Evolutionary conservation across 2,329 filamentous ascomycete genomes (phyloP), one percentile per base, ranked within the genome.

Genomic region (Epichloe sibirici): DNA sequence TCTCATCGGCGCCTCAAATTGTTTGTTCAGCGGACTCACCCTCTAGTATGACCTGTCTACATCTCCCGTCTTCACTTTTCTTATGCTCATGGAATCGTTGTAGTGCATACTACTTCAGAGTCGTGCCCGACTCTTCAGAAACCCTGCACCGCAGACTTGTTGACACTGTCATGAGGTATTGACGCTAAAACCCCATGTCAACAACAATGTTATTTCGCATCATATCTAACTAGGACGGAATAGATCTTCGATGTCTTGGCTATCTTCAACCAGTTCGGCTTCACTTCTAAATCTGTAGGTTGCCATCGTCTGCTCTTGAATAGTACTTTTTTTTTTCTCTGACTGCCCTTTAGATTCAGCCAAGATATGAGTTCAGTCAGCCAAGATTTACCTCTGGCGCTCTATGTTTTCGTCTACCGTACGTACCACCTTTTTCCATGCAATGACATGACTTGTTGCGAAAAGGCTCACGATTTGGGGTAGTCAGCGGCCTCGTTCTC

Each of bases 321-420:
- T 31, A 9, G 8, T 31, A 7, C 28, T 8, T 28, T 1, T 11
- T 1, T 3, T 4, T 8, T n/a, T n/a, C 8, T 8, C 42, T 44
- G n/a, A 17, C 17, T n/a, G 17, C 17, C 34, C 13, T 9, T 43
- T 45, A 56, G 54, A 15, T 56, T 56, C 39, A 56, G 54, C 34
- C 54, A 56, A 21, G 54, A 56, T 44, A 56, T 56, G 54, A 54
- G 45, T 17, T 50, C 52, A 11, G 47, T 56, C 3, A 45, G 45
- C 42, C 52, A 56, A 35, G 47, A 48, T 11, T 46, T 56, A 4
- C 54, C 54, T 2, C 45, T 54, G n/a, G 34, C 52, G 2, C 43
- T 55, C 31, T 50, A 43, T 35, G 39, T 34, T 8, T 28, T 48
- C 8, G n/a, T 51, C 7, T 55, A 47, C 34, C 25, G 53, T 55